Base-by-base conservation (phyloP, 495 filamentous ascomycete species). In the Pseudomonodictys pantanalensis region DNA sequence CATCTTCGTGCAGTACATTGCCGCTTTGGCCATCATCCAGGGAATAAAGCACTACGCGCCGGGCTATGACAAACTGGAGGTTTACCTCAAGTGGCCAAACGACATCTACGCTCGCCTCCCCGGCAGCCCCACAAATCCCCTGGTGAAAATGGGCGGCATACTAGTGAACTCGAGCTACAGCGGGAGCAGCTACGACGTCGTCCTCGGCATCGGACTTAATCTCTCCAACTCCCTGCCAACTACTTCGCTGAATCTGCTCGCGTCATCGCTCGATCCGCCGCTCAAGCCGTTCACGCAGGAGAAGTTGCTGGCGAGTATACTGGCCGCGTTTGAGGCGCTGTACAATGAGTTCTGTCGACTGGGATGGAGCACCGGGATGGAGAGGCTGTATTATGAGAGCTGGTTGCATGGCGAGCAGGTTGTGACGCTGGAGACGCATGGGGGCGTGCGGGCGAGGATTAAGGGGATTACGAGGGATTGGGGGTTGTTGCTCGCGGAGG, bases 41-140 rank as follows among this genome's bases (percentile, higher is more conserved):
- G 93, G 90, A 0, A 84, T 97, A 66, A 85, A 89, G 62, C 79
- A 77, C 24, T 98, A 97, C 68, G 91, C 81, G 49, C 71, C 73
- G 17, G 86, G 87, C 17, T 97, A 95, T 70, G 77, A 80, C 32
- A 73, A 81, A 0, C 60, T 96, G 28, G 89, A 89, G 8, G 82
- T 97, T 33, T 90, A 89, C 70, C 69, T 98, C 30, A 98, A 98
- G 73, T 98, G 93, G 93, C 93, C 93, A 7, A 98, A 98, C 61
- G 93, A 98, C 69, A 89, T 98, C 58, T 97, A 75, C 70, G 91
- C 89, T 0, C 77, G 81, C 10, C 89, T 91, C 66, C 91, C 90
- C 72, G 26, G 52, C 55, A 3, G 22, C 45, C 22, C 17, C 18
- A 2, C 18, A 0, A 52, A 56, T 15, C 12, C 44, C 11, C n/a